Percentiles rank a stretch among this genome's conserved stretches.
phyloP scores from a whole-genome alignment of 495 filamentous ascomycete genomes.

The Astrothelium macrocarpum region DNA sequence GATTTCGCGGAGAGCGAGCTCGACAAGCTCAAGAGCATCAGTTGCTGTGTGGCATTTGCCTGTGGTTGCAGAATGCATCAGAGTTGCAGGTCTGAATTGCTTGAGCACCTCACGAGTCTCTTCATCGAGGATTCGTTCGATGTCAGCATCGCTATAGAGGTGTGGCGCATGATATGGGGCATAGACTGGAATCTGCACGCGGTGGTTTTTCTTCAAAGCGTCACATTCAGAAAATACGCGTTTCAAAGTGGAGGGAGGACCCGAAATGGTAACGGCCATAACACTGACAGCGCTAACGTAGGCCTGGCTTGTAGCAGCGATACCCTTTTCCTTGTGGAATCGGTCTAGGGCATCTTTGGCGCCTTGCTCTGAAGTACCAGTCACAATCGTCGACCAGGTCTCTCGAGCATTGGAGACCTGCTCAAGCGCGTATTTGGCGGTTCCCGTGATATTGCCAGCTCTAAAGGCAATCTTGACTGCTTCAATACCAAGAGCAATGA shows the following conservation, averaged over 20 bases:
- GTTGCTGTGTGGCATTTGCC: conserved; percentile 32
- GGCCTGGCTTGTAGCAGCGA: conserved; percentile 50
- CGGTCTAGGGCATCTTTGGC: conserved; percentile 38
- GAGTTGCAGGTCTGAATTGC: conserved; percentile 20
- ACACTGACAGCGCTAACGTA: conserved; percentile 68
- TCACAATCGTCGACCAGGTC: conserved; percentile 49
- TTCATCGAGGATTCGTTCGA: conserved; percentile 48
- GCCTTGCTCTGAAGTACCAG: conserved; percentile 36
- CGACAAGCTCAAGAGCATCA: conserved; percentile 29
- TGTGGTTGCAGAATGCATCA: conserved; percentile 33
- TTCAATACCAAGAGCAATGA: conserved; percentile 60
- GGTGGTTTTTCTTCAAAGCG: conserved; percentile 45
- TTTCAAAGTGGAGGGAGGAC: conserved; percentile 56
- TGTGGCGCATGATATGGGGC: conserved; percentile 76
- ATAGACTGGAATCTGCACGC: conserved; percentile 58
- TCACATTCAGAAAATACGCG: conserved; percentile 45
- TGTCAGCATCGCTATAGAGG: conserved; percentile 51
- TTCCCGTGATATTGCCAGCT: conserved; percentile 51
- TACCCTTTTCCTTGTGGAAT: conserved; percentile 48
- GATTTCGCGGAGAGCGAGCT: conserved; percentile 30
- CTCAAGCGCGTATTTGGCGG: conserved; percentile 41
- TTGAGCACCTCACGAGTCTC: conserved; percentile 33
- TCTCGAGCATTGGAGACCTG: conserved; percentile 40
- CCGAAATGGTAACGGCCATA: conserved; percentile 65
- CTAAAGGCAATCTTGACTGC: conserved; percentile 65